These are phyloP conservation scores for Lipomyces yamadae DNA, from an alignment of 805 yeast genomes.

Conservation along the genomic window DNA sequence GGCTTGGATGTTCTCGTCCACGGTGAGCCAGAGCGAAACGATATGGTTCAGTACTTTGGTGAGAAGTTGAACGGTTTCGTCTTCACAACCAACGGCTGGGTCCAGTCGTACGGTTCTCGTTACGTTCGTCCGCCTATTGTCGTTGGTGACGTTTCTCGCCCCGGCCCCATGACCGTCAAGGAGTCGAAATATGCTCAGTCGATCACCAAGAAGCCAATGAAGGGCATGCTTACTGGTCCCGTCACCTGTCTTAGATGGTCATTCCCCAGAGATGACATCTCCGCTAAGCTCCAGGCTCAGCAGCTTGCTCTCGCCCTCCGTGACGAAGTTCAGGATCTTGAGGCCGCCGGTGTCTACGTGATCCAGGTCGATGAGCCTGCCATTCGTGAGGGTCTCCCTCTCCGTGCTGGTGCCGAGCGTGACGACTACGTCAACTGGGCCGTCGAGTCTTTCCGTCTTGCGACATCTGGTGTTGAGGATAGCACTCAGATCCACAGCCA, in stretches of 20 bases:
- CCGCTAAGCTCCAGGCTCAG: constrained; percentile 90
- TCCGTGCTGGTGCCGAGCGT: constrained; percentile 97
- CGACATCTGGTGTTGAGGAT: constrained; percentile 96
- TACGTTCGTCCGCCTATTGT: constrained; percentile 99
- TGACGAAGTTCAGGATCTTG: constrained; percentile 98
- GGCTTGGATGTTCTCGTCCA: constrained; percentile 98
- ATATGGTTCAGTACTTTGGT: constrained; percentile 99
- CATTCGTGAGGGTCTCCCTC: constrained; percentile 99
- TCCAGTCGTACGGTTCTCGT: constrained; percentile 99
- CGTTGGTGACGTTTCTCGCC: constrained; percentile 99
- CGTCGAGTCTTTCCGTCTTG: constrained; percentile 99
- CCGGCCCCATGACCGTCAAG: constrained; percentile 97
- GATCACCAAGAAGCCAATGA: constrained; percentile 91
- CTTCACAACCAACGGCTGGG: constrained; percentile 99
- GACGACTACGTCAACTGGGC: constrained; percentile 97
- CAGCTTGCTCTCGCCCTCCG: constrained; percentile 97
- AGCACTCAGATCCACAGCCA: constrained; percentile 98
- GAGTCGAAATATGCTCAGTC: constrained; percentile 99
- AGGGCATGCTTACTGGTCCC: constrained; percentile 99
- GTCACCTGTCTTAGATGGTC: constrained; percentile 99
- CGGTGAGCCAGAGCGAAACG: constrained; percentile 99
- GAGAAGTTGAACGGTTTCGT: constrained; percentile 98
- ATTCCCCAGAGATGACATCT: constrained; percentile 98
- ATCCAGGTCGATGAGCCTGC: constrained; percentile 99
- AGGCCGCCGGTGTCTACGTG: constrained; percentile 96